Evolutionary conservation across 306 rosid species (phyloP).

Genomic region (Leucaena leucocephala): DNA sequence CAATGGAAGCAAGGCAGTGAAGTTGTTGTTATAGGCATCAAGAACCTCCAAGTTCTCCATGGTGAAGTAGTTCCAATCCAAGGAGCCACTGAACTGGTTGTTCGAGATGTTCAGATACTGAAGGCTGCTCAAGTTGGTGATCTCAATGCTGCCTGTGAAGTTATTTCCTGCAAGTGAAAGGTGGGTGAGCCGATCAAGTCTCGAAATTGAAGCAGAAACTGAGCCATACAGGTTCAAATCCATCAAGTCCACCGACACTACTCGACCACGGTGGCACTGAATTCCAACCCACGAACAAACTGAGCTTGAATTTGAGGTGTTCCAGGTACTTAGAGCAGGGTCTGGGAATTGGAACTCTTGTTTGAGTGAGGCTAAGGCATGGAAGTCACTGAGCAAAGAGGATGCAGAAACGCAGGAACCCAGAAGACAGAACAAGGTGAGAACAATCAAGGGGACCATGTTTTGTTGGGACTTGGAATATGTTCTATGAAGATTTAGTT

Average conservation of each 20-base stretch:
- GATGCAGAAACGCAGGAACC: slow-evolving; percentile 52
- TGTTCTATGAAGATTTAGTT: slow-evolving; percentile 51
- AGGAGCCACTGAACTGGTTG: slow-evolving; percentile 65
- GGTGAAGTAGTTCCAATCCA: slow-evolving; percentile 68
- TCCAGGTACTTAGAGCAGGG: slow-evolving; percentile 62
- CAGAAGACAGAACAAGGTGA: slow-evolving; percentile 60
- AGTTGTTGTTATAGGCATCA: slow-evolving; percentile 81
- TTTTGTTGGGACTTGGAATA: slow-evolving; percentile 30
- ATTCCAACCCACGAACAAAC: slow-evolving; percentile 80
- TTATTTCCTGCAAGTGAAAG: slow-evolving; percentile 81
- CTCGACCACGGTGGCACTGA: slow-evolving; percentile 62
- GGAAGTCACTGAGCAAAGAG: slow-evolving; percentile 67
- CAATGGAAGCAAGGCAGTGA: slow-evolving; percentile 66
- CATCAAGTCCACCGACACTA: slow-evolving; percentile 63
- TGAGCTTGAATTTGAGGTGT: slow-evolving; percentile 49
- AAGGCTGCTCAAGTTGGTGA: slow-evolving; percentile 55
- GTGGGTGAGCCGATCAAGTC: slow-evolving; percentile 61
- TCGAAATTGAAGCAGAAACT: slow-evolving; percentile 60
- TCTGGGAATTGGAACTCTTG: slow-evolving; percentile 63
- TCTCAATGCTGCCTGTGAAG: slow-evolving; percentile 63
- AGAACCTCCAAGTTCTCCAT: slow-evolving; percentile 60
- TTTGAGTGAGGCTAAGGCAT: slow-evolving; percentile 58
- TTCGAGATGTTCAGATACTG: slow-evolving; percentile 72
- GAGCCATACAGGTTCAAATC: slow-evolving; percentile 63
- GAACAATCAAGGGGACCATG: slow-evolving; percentile 61